These are phyloP conservation scores for Apiotrichum laibachii DNA, from an alignment of 1,284 basidiomycete species.

Conservation along the genomic window DNA sequence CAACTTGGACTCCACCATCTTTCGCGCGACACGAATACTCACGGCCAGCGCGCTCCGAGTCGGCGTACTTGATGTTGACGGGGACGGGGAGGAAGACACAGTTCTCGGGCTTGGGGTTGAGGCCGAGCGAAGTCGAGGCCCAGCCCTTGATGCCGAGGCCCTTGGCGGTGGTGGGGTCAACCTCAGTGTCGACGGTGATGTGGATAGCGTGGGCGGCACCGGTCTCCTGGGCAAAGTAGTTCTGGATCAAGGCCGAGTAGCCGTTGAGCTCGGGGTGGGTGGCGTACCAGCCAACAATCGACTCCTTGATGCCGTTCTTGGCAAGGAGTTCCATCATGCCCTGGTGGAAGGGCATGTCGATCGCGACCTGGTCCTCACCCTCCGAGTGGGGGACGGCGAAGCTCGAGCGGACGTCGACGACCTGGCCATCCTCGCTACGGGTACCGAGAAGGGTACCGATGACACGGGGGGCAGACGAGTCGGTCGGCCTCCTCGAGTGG, in stretches of 20 bases:
- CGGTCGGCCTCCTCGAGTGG: constrained; percentile 79
- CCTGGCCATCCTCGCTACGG: constrained; percentile 64
- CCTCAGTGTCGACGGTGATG: constrained; percentile 78
- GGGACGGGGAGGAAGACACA: constrained; percentile 86
- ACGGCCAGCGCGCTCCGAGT: constrained; percentile 80
- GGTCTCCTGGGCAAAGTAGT: constrained; percentile 94
- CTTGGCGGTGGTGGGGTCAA: constrained; percentile 60
- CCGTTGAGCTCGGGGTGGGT: constrained; percentile 87
- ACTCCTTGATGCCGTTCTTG: constrained; percentile 50
- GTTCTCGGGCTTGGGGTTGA: constrained; percentile 84
- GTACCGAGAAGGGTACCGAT: constrained; percentile 93
- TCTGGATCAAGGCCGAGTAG: constrained; percentile 96
- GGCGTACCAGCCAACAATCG: constrained; percentile 62
- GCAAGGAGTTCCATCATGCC: constrained; percentile 81
- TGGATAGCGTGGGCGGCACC: constrained; percentile 86
- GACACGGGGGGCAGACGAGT: constrained; percentile 61
- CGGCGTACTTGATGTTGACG: constrained; percentile 73
- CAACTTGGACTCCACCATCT: not conserved
- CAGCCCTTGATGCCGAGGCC: constrained; percentile 83
- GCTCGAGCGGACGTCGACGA: constrained; percentile 70
- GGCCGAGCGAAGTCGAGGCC: constrained; percentile 64
- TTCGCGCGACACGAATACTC: constrained; percentile 48
- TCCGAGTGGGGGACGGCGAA: constrained; percentile 91
- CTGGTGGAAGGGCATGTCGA: constrained; percentile 94
- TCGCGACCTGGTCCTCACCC: constrained; percentile 84